Percentiles rank a stretch among this genome's conserved stretches.
Conservation (phyloP, 805 yeast species). For the Lipomyces yamanashiensis region DNA sequence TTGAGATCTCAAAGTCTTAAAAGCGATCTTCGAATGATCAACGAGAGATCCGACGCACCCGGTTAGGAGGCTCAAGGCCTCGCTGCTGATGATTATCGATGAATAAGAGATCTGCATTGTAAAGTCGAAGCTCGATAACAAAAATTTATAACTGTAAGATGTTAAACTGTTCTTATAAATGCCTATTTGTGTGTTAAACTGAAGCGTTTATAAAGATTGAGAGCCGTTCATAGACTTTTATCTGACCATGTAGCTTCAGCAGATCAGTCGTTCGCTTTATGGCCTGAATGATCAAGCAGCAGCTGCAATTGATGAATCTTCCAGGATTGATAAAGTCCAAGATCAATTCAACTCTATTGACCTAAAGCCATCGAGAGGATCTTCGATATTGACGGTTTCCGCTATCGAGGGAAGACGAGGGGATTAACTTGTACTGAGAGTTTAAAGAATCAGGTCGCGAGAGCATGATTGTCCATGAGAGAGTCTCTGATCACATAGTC, state of each 20-base stretch:
- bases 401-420: not conserved
- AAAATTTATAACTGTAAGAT: not conserved
- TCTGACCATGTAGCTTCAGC: no score
- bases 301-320: no score
- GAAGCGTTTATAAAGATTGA: no score
- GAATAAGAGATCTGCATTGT: constrained; percentile 10
- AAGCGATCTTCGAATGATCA: not conserved
- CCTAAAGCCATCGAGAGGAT: not conserved
- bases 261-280: no score
- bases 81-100: constrained; percentile 22
- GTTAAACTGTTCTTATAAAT: not conserved
- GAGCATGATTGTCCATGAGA: not conserved
- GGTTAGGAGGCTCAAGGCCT: constrained; percentile 29
- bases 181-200: no score
- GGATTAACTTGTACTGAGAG: not conserved
- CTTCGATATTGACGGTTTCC: no score
- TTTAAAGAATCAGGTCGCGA: constrained; percentile 1
- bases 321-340: no score
- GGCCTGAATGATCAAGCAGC: no score
- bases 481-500: not conserved
- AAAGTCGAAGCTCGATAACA: not conserved
- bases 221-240: no score
- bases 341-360: not conserved
- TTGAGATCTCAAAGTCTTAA: not conserved
- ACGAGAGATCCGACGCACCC: constrained; percentile 19